Conservation (phyloP, 305 asterid genomes). For the Lippia alba region DNA sequence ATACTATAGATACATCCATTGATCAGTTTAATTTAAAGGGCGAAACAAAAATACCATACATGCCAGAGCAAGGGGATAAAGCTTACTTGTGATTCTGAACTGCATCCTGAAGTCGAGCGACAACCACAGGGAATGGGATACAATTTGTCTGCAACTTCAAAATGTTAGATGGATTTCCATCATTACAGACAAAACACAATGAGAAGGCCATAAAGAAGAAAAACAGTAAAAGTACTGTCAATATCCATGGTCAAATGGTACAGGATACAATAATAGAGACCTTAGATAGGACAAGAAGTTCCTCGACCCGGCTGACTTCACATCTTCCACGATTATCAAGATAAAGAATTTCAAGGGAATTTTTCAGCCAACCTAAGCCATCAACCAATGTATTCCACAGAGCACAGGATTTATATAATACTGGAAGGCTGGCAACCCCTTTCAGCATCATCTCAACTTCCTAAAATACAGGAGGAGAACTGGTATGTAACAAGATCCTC, state of each 20-base stretch:
- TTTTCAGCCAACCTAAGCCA: conserved; percentile 73
- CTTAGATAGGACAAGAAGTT: conserved; percentile 67
- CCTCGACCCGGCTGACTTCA: conserved; percentile 64
- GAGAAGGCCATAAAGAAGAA: conserved; percentile 22
- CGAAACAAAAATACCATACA: conserved; percentile 4
- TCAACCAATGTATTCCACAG: conserved; percentile 55
- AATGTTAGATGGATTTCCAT: conserved; percentile 27
- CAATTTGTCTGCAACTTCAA: conserved; percentile 60
- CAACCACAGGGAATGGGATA: conserved; percentile 63
- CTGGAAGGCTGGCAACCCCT: conserved; percentile 57
- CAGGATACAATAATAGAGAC: conserved; percentile 41
- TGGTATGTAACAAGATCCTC: conserved; percentile 28
- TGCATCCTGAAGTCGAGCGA: conserved; percentile 60
- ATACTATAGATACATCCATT: conserved; percentile 13
- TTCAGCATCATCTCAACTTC: conserved; percentile 75
- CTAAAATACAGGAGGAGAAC: conserved; percentile 44
- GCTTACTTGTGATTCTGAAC: conserved; percentile 82
- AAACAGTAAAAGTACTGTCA: conserved; percentile 16
- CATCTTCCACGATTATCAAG: conserved; percentile 44
- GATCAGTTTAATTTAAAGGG: conserved; percentile 9
- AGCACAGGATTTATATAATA: conserved; percentile 53
- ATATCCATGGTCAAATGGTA: conserved; percentile 27
- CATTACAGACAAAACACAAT: not conserved
- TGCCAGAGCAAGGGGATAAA: conserved; percentile 26
- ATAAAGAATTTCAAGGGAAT: conserved; percentile 71